These are phyloP conservation scores for Nepenthes gracilis DNA, from an alignment of 148 eudicot genomes.

Conservation along the genomic window DNA sequence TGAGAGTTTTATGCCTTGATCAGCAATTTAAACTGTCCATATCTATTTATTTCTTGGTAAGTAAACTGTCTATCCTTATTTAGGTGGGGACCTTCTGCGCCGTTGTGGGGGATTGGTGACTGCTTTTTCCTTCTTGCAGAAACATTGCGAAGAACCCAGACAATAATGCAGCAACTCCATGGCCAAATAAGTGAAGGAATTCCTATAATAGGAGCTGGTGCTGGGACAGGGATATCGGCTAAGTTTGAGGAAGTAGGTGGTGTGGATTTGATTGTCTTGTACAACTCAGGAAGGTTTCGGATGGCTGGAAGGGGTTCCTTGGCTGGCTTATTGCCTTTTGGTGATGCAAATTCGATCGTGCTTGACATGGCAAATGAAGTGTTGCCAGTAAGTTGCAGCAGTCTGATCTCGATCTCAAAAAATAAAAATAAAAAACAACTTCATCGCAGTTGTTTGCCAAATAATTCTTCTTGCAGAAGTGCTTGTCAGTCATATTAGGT, in stretches of 20 bases:
- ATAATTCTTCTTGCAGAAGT: neutral
- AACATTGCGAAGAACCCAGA: constrained; percentile 52
- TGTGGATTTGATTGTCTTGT: constrained; percentile 76
- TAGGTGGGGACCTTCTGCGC: too few relatives aligned
- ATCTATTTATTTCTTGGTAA: too few relatives aligned
- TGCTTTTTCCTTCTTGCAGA: constrained; percentile 27
- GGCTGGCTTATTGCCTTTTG: constrained; percentile 88
- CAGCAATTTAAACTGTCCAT: too few relatives aligned
- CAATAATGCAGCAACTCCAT: constrained; percentile 49
- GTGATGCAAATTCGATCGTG: constrained; percentile 97
- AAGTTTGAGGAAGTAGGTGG: constrained; percentile 99
- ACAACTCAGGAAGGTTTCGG: constrained; percentile 93
- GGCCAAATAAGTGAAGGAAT: constrained; percentile 66
- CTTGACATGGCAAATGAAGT: constrained; percentile 99
- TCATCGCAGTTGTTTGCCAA: neutral
- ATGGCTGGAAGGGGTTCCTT: constrained; percentile 99
- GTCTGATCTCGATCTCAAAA: too few relatives aligned
- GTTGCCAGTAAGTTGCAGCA: constrained; percentile 57
- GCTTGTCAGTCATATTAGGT: neutral
- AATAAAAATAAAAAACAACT: too few relatives aligned
- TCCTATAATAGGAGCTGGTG: constrained; percentile 96
- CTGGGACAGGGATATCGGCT: constrained; percentile 99
- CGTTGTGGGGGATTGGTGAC: neutral
- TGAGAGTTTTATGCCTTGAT: too few relatives aligned
- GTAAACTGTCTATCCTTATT: too few relatives aligned